Evolutionary conservation across 164 flowering plant genomes (phyloP).

Genomic region (Echeveria elegans): DNA sequence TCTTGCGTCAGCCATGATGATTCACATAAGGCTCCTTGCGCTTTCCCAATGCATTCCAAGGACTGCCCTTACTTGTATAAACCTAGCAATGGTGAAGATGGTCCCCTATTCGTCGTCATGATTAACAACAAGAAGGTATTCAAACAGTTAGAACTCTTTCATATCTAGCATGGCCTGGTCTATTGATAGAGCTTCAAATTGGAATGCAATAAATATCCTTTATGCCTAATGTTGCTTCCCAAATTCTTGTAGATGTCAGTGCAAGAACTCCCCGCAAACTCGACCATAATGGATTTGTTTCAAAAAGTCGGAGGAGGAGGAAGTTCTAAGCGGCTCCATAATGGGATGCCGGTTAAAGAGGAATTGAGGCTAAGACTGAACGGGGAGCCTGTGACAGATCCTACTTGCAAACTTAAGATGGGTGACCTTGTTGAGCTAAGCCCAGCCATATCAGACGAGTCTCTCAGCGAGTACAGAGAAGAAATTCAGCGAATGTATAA

Average conservation of each 20-base stretch:
- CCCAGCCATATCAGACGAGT: conserved; percentile 69
- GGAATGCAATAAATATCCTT: background rate
- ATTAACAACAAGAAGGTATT: conserved; percentile 87
- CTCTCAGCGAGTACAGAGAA: conserved; percentile 69
- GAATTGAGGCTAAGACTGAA: conserved; percentile 82
- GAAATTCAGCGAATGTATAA: conserved; percentile 93
- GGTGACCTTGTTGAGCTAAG: conserved; percentile 92
- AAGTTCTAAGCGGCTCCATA: conserved; percentile 46
- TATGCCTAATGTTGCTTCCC: background rate
- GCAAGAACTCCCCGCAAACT: conserved; percentile 72
- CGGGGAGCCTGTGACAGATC: conserved; percentile 53
- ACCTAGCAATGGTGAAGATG: conserved; percentile 46
- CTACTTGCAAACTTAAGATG: conserved; percentile 64
- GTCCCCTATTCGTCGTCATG: conserved; percentile 73
- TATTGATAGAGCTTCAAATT: background rate
- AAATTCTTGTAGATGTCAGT: conserved; percentile 76
- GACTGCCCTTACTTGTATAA: conserved; percentile 68
- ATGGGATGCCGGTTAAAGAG: conserved; percentile 60
- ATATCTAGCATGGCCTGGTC: background rate
- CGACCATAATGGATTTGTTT: conserved; percentile 62
- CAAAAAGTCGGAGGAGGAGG: conserved; percentile 52
- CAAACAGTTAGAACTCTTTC: background rate
- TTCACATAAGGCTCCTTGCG: conserved; percentile 64
- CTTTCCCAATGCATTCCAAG: conserved; percentile 65
- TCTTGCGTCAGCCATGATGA: conserved; percentile 15